These are phyloP conservation scores for Brasenia schreberi DNA, from an alignment of 164 flowering plant genomes.

Conservation along the genomic window DNA sequence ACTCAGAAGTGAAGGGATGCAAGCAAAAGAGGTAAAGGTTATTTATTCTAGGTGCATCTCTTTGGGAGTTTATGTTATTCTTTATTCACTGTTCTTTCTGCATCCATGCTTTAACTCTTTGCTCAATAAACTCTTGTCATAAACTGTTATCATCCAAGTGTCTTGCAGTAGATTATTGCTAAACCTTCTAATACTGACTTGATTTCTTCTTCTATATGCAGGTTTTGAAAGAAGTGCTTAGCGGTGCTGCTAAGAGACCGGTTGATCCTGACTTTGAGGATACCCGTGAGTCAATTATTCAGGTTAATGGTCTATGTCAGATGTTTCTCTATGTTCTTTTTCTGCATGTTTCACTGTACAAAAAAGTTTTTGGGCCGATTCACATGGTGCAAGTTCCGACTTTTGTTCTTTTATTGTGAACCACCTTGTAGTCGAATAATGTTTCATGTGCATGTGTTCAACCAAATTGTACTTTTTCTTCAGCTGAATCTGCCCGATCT, in stretches of 20 bases:
- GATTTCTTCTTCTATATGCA: conserved; percentile 10
- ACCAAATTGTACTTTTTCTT: no score
- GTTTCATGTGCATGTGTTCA: no score
- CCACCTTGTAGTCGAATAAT: no score
- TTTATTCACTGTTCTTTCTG: background rate
- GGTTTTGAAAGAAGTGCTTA: conserved; percentile 52
- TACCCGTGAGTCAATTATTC: conserved; percentile 78
- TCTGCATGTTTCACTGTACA: no score
- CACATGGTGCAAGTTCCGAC: no score
- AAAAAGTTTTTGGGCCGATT: no score
- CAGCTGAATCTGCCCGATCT: no score
- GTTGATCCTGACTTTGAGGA: conserved; percentile 44
- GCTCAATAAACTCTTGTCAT: no score
- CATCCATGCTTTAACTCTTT: no score
- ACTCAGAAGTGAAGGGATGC: conserved; percentile 48
- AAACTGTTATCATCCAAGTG: background rate
- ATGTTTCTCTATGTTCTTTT: no score
- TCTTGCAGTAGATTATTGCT: background rate
- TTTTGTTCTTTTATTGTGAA: no score
- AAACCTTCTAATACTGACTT: background rate
- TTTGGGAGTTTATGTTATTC: background rate
- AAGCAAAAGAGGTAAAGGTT: conserved; percentile 54
- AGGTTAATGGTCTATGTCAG: conserved; percentile 24
- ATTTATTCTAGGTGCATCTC: background rate
- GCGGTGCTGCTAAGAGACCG: conserved; percentile 31